Evolutionary conservation across 169 alveolate genomes (phyloP).

Genomic region (Plasmodium vivax): DNA sequence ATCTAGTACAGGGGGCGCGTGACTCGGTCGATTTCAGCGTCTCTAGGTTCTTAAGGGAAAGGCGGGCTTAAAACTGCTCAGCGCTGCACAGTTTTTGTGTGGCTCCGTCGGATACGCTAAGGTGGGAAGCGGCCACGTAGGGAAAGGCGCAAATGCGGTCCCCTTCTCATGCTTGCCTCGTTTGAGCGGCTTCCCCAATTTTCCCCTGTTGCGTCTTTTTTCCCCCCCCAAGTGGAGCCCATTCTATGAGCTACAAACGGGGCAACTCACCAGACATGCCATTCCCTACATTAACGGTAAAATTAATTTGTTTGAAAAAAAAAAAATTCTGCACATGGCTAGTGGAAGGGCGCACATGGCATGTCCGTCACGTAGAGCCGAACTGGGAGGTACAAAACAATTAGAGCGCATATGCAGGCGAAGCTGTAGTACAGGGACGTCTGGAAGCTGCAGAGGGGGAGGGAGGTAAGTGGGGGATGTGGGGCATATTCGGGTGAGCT

Average conservation of each 20-base stretch:
- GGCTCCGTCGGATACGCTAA: not conserved
- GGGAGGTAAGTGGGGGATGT: not conserved
- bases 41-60: not conserved
- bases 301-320: not conserved
- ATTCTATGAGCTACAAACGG: not conserved
- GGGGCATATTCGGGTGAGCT: not conserved
- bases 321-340: not conserved
- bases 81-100: not conserved
- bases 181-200: not conserved
- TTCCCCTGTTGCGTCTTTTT: not conserved
- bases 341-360: conserved; percentile 29
- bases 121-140: not conserved
- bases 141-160: not conserved
- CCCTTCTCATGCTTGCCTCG: not conserved
- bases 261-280: not conserved
- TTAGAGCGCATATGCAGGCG: conserved; percentile 30
- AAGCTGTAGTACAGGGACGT: conserved; percentile 46
- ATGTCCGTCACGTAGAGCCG: conserved; percentile 41
- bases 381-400: conserved; percentile 38
- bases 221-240: not conserved
- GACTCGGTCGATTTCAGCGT: not conserved
- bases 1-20: not conserved
- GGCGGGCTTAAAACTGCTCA: not conserved
- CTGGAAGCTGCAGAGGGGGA: conserved; percentile 29
- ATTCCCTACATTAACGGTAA: not conserved